Base-by-base conservation (phyloP, 225 moss, liverwort and hornwort genomes). In the Polytrichum commune region DNA sequence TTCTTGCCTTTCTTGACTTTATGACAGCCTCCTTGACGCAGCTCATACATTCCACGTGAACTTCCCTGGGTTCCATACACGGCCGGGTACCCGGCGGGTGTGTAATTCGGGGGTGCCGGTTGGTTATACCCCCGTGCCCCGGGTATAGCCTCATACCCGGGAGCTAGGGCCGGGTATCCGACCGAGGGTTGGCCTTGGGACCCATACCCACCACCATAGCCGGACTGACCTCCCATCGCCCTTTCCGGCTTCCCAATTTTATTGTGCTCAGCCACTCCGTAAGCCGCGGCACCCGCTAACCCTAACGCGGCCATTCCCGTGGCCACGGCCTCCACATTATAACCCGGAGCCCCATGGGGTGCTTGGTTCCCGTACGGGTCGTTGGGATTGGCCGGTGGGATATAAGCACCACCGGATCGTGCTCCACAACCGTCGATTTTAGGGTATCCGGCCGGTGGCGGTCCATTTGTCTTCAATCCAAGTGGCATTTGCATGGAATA, bases 261-360 rank as follows among this genome's bases (percentile, higher is more conserved):
- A n/a, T 69, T 22, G 25, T 70, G 69, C 30, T 69, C 69, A 5
- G 23, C 58, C 33, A 58, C 60, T 55, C 60, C 69, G 33, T 60
- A 60, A 0, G 29, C 69, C 7, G 69, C 29, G 28, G 32, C 69
- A 3, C 69, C 80, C 46, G 71, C 67, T 9, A 87, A 65, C n/a
- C 78, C 87, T 62, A 87, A 74, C 5, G 80, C 81, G 19, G 81
- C 81, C 0, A 87, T 65, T 19, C 87, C 83, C 9, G 78, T 78
- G 22, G 78, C 80, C 56, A 29, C 68, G 27, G 76, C 76, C 60
- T 78, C 80, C 81, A 81, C 76, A 72, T 81, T 67, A 61, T 84
- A 74, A 6, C 71, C 83, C 3, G 55, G 28, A 71, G 54, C 70
- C 6, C 2, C 22, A 7, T 3, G 46, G 16, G 46, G 46, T 60